Conservation (phyloP, 2,329 filamentous ascomycete genomes). For the Cryphonectria parasitica region DNA sequence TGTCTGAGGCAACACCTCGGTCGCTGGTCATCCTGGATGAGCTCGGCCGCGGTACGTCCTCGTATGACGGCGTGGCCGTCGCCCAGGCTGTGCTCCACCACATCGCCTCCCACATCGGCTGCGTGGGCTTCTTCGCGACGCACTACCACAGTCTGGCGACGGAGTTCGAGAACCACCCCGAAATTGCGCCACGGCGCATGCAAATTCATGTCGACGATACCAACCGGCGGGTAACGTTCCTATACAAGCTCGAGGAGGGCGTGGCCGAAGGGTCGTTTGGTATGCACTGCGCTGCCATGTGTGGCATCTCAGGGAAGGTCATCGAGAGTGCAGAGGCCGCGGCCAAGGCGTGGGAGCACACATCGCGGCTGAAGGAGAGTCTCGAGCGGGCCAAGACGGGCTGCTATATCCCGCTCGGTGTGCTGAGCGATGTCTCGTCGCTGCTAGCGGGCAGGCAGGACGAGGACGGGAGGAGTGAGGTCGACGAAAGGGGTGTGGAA, state of each 20-base stretch:
- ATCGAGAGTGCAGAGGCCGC: slow-evolving; percentile 87
- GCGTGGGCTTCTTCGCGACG: slow-evolving; percentile 94
- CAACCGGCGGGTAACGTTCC: slow-evolving; percentile 86
- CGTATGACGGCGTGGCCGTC: slow-evolving; percentile 95
- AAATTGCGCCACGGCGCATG: slow-evolving; percentile 87
- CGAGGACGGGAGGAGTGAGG: slow-evolving; percentile 39
- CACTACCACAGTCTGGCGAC: slow-evolving; percentile 94
- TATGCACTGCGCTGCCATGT: slow-evolving; percentile 99
- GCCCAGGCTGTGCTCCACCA: slow-evolving; percentile 98
- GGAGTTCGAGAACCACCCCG: slow-evolving; percentile 87
- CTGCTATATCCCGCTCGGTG: slow-evolving; percentile 80
- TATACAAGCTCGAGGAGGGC: slow-evolving; percentile 92
- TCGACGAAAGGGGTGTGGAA: slow-evolving; percentile 57
- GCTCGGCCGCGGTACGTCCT: slow-evolving; percentile 90
- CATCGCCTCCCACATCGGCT: slow-evolving; percentile 89
- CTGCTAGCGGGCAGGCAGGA: slow-evolving; percentile 64
- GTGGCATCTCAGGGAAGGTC: slow-evolving; percentile 81
- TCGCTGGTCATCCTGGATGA: slow-evolving; percentile 97
- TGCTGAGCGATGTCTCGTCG: slow-evolving; percentile 86
- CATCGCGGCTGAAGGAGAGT: slow-evolving; percentile 84
- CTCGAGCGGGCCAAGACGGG: slow-evolving; percentile 79
- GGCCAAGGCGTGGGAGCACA: slow-evolving; percentile 93
- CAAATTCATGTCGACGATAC: slow-evolving; percentile 89
- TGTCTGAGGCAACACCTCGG: slow-evolving; percentile 89
- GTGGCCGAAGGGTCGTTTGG: slow-evolving; percentile 97